Conservation (phyloP, 306 rosid genomes). For the Carpinus fangiana region DNA sequence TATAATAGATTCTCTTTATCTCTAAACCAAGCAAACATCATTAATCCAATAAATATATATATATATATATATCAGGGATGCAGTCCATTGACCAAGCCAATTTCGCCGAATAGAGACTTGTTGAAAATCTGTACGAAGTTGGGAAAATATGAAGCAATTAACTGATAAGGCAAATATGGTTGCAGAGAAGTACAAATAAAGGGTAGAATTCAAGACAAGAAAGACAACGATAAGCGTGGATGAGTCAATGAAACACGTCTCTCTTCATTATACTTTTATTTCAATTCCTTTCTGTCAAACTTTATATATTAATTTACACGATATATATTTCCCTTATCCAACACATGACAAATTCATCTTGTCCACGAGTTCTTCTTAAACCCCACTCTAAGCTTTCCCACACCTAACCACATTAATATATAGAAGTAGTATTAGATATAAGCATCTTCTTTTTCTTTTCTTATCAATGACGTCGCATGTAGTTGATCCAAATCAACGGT, state of each 20-base stretch:
- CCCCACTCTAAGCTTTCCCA: constrained; percentile 1
- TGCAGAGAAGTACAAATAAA: neutral
- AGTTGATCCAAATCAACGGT: too few relatives aligned
- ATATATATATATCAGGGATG: too few relatives aligned
- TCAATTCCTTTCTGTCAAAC: neutral
- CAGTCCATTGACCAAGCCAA: neutral
- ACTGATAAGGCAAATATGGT: too few relatives aligned
- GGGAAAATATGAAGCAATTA: too few relatives aligned
- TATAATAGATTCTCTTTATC: too few relatives aligned
- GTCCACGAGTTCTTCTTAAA: neutral
- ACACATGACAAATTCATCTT: neutral
- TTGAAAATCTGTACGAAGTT: too few relatives aligned
- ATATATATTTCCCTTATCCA: neutral
- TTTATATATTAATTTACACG: neutral
- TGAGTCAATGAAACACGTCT: neutral
- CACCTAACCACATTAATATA: neutral
- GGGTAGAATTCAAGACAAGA: neutral
- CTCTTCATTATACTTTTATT: neutral
- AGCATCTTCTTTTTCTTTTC: neutral
- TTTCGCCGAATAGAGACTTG: too few relatives aligned
- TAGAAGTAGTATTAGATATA: neutral
- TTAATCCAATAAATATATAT: too few relatives aligned
- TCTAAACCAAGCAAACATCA: too few relatives aligned
- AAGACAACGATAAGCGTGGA: neutral
- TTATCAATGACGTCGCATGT: too few relatives aligned